Evolutionary conservation across 2,329 filamentous ascomycete species (phyloP), one percentile per base, ranked within the genome.

Genomic region (Aspergillus pseudoglaucus): DNA sequence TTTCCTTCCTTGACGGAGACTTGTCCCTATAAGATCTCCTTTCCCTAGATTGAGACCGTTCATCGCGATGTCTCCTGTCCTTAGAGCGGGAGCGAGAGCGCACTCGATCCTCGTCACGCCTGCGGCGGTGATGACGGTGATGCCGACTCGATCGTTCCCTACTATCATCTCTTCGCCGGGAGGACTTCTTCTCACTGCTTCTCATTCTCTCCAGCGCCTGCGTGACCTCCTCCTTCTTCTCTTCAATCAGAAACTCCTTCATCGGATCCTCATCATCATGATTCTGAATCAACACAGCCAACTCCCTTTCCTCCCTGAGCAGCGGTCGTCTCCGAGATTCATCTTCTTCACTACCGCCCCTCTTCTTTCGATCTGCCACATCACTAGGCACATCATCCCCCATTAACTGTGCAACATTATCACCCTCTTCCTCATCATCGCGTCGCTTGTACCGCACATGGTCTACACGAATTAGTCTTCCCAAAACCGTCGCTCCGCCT

Each of bases 261-360:
- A 98, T 98, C 0, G 93, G 93, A 66, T 98, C 93, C 52, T 97
- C 91, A 20, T 96, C 90, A 55, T 97, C 93, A 54, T 94, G 86
- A 14, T 91, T 84, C 27, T 80, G 74, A 45, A 94, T 82, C 47
- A 97, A 67, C 40, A 82, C 78, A 44, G 82, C 81, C 44, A 97
- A 70, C 64, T 97, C 90, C 47, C 75, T 74, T 71, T 97, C 90
- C 63, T 96, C 90, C 51, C 82, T 85, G 9, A 95, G 68, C 73
- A 87, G 68, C 1, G 85, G 84, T 49, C 87, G 73, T 45, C 49
- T 69, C 64, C 53, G 48, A 8, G 48, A 69, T 48, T 73, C 72
- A n/a, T 39, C 37, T 20, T 39, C 73, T 47, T 74, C 70, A 7
- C 68, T 72, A 22, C 41, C 45, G 55, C 50, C 52, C 59, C 42